These are phyloP conservation scores for Agaricus sinodeliciosus DNA, from an alignment of 768 basidiomycete genomes.

Conservation along the genomic window DNA sequence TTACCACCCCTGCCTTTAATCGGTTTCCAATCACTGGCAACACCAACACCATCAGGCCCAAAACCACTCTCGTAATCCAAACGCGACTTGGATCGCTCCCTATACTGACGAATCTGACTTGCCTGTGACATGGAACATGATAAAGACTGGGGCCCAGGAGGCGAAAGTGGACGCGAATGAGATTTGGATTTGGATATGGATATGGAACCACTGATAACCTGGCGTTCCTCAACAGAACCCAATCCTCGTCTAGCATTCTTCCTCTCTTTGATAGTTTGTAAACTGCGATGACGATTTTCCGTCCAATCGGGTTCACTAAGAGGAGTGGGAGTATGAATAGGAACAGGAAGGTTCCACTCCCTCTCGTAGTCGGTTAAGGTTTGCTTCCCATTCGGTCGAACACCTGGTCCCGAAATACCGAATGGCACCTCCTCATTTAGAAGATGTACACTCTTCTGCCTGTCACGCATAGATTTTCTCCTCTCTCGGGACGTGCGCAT, in stretches of 20 bases:
- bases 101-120: neutral
- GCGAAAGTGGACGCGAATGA: neutral
- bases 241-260: constrained; percentile 21
- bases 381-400: neutral
- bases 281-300: constrained; percentile 22
- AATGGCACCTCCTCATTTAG: neutral
- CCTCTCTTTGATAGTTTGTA: constrained; percentile 22
- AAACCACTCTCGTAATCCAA: too few relatives aligned
- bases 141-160: neutral
- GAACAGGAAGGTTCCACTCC: neutral
- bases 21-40: neutral
- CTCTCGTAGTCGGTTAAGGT: neutral
- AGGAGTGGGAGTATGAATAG: neutral
- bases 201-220: neutral
- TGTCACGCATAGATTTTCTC: constrained; percentile 1
- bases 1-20: neutral
- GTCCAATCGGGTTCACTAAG: constrained; percentile 23
- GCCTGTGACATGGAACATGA: neutral
- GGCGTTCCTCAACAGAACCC: constrained; percentile 1
- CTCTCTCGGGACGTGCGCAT: neutral
- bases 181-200: constrained; percentile 3
- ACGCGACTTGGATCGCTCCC: neutral
- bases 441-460: neutral
- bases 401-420: neutral
- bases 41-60: neutral